Evolutionary conservation across 2,329 filamentous ascomycete species (phyloP).

Genomic region (Curvularia sp.): DNA sequence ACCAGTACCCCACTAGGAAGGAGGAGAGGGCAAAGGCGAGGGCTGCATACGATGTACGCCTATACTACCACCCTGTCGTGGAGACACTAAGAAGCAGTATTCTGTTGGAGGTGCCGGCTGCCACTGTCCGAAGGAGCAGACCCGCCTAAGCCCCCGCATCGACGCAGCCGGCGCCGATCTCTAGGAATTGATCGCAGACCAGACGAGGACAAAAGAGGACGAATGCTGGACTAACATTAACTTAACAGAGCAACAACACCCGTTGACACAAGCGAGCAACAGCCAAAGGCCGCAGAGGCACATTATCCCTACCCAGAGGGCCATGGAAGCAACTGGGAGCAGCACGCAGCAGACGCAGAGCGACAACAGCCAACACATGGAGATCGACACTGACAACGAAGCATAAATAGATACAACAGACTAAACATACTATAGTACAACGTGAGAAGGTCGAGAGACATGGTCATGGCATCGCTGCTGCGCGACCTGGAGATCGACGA

Average conservation of each 20-base stretch:
- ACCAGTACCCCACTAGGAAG: conserved; percentile 22
- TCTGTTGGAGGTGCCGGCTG: neutral
- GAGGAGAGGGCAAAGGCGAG: conserved; percentile 22
- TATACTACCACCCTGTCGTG: conserved; percentile 12
- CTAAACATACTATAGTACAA: conserved; percentile 35
- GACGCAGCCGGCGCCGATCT: conserved; percentile 2
- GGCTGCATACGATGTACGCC: conserved; percentile 19
- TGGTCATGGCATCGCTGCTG: conserved; percentile 32
- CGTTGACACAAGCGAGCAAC: neutral
- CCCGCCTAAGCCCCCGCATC: neutral
- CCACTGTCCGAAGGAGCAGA: conserved; percentile 3
- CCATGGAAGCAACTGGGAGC: conserved; percentile 12
- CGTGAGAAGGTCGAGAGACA: conserved; percentile 29
- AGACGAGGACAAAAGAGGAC: conserved; percentile 18
- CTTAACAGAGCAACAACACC: conserved; percentile 3
- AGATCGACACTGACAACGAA: conserved; percentile 18
- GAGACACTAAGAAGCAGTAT: conserved; percentile 6
- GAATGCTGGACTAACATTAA: conserved; percentile 7
- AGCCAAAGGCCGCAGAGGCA: conserved; percentile 14
- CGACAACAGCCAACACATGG: conserved; percentile 17
- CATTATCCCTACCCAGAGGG: conserved; percentile 16
- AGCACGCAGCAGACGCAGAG: conserved; percentile 10
- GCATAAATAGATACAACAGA: conserved; percentile 21
- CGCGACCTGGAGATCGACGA: conserved; percentile 27
- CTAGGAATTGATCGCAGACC: conserved; percentile 9